Base-by-base conservation (phyloP, 371 early-diverging fungal species). In the Mucor saturninus region DNA sequence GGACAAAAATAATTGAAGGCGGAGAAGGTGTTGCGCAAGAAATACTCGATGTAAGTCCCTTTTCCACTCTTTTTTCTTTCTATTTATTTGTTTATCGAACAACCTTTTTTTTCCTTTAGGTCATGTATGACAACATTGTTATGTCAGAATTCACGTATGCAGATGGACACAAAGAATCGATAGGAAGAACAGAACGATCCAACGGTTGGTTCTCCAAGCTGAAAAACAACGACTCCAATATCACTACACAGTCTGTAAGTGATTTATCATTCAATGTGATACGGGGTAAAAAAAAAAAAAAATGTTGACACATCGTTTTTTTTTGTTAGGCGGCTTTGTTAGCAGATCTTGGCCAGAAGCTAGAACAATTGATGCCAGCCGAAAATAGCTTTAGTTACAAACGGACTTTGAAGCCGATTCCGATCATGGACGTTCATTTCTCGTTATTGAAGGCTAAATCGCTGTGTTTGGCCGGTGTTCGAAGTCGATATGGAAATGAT, bases 71-170 rank as follows among this genome's bases (percentile, higher is more conserved):
- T 45, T n/a, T 45, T 14, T 45, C 15, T n/a, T 5, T 28, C 26
- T 28, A 15, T 48, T 28, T 48, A 14, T 28, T 9, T 48, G 29
- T 8, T 5, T 21, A 26, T 9, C 8, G 10, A 46, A 26, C 6
- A 30, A 28, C 29, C 35, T 8, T 35, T 8, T 3, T 35, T 35
- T 2, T 30, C 3, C 13, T 11, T 3, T 76, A 87, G 87, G 79
- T 92, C 14, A 80, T 93, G 63, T 93, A 90, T 73, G 93, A 93
- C 68, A 93, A 93, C 64, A 86, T 92, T 55, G 75, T 79, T 5
- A 68, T 62, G 40, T 72, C 75, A 49, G 79, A 80, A 67, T 80
- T 81, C 42, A 75, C 77, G 5, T 86, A 85, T 73, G 85, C 85
- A 15, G 84, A 86, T 38, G 76, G 73, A 14, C 77, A 81, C 14